These are phyloP conservation scores for Wickerhamiella cacticola DNA, from an alignment of 805 yeast genomes.

Conservation along the genomic window DNA sequence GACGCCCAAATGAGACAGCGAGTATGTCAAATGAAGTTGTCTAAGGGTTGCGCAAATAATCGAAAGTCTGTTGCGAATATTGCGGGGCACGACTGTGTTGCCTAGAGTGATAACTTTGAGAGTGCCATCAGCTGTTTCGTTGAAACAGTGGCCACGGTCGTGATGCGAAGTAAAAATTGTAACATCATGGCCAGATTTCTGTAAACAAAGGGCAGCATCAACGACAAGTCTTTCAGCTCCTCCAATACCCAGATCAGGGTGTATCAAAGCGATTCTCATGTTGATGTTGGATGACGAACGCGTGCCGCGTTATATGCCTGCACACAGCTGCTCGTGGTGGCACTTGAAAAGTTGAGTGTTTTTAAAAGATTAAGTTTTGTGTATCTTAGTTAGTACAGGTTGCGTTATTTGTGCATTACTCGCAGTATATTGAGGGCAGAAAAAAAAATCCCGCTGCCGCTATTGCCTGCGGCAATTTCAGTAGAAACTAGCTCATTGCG, in stretches of 20 bases:
- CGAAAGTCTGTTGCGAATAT: conserved; percentile 50
- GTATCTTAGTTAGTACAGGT: too few relatives aligned
- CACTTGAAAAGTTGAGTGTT: too few relatives aligned
- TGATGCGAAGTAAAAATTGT: conserved; percentile 81
- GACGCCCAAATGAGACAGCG: conserved; percentile 36
- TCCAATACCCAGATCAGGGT: conserved; percentile 93
- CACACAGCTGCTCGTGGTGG: too few relatives aligned
- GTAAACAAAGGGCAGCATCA: conserved; percentile 84
- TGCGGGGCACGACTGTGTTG: conserved; percentile 65
- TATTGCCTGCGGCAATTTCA: too few relatives aligned
- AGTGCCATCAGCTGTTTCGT: conserved; percentile 55
- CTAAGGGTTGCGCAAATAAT: conserved; percentile 75
- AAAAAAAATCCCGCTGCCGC: too few relatives aligned
- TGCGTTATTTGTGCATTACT: too few relatives aligned
- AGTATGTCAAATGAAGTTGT: conserved; percentile 52
- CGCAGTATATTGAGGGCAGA: too few relatives aligned
- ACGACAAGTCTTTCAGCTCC: conserved; percentile 98
- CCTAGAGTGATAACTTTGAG: conserved; percentile 65
- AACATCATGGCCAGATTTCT: conserved; percentile 51
- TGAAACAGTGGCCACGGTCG: conserved; percentile 77
- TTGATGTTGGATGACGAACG: conserved; percentile 6
- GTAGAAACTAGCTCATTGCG: too few relatives aligned
- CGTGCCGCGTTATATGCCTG: background rate
- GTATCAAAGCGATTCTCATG: conserved; percentile 69
- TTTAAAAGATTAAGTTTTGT: too few relatives aligned